These are phyloP conservation scores for Clonostachys rosea DNA, from an alignment of 2,329 filamentous ascomycete species.

Conservation along the genomic window DNA sequence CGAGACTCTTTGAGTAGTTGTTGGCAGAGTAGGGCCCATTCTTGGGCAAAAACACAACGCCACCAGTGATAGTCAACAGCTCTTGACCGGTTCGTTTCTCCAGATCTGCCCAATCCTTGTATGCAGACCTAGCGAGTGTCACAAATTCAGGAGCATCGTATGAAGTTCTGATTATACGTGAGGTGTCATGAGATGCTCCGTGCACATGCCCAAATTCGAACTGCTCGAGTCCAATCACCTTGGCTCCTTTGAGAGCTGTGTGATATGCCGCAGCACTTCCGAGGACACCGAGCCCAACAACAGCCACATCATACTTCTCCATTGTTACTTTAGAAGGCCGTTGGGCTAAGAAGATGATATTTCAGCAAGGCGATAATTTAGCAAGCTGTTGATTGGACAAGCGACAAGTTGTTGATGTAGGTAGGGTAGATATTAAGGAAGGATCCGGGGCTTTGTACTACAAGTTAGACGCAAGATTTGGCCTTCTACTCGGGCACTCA, in stretches of 20 bases:
- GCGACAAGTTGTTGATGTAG: no score
- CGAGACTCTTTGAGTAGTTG: no score
- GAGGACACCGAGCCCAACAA: constrained; percentile 6
- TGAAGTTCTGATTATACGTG: constrained; percentile 12
- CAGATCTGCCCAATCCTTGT: constrained; percentile 13
- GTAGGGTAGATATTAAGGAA: no score
- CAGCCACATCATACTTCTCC: constrained; percentile 4
- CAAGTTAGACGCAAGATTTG: no score
- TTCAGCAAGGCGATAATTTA: no score
- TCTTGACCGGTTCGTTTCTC: constrained; percentile 9
- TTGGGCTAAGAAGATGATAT: no score
- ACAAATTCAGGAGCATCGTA: constrained; percentile 14
- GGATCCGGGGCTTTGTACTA: no score
- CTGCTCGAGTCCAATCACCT: constrained; percentile 13
- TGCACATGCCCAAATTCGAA: constrained; percentile 14
- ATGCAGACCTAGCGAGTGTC: constrained; percentile 10
- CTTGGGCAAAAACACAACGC: constrained; percentile 12
- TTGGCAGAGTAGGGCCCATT: no score
- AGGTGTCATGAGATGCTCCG: constrained; percentile 15
- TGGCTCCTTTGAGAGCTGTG: constrained; percentile 10
- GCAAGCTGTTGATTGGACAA: no score
- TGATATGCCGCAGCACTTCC: constrained; percentile 10
- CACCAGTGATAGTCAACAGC: constrained; percentile 12
- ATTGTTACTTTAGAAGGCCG: background rate
- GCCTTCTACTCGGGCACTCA: no score